Evolutionary conservation across 345 rosid species (phyloP).

Genomic region (Lepidium africanum): DNA sequence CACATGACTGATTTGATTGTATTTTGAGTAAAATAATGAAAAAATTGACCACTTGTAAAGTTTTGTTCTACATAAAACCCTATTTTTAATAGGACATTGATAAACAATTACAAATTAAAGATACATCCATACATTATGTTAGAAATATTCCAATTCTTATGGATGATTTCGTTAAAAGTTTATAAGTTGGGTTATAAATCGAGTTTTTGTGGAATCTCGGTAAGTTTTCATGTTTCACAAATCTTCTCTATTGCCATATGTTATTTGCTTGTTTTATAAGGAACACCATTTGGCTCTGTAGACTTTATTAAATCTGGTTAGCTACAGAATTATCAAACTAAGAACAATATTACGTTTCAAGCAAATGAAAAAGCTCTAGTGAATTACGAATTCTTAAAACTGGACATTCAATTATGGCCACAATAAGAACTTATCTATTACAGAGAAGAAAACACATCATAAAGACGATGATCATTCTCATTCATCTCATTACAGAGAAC

Average conservation of each 20-base stretch:
- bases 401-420: not conserved
- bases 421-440: not conserved
- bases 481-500: conserved; percentile 41
- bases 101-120: not conserved
- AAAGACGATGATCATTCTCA: conserved; percentile 12
- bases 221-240: no score
- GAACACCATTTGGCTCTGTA: not conserved
- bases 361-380: not conserved
- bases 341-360: not conserved
- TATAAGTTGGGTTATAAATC: not conserved
- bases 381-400: not conserved
- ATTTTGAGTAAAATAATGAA: no score
- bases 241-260: no score
- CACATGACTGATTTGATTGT: no score
- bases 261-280: not conserved
- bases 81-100: no score
- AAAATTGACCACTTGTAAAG: no score
- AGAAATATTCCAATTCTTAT: no score
- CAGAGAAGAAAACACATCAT: conserved; percentile 18
- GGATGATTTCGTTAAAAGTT: no score
- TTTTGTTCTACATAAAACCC: no score
- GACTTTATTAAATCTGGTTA: not conserved
- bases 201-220: no score
- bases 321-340: not conserved
- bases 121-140: no score